Base-by-base conservation (phyloP, 768 basidiomycete species). In the Hirschioporus abietinus region DNA sequence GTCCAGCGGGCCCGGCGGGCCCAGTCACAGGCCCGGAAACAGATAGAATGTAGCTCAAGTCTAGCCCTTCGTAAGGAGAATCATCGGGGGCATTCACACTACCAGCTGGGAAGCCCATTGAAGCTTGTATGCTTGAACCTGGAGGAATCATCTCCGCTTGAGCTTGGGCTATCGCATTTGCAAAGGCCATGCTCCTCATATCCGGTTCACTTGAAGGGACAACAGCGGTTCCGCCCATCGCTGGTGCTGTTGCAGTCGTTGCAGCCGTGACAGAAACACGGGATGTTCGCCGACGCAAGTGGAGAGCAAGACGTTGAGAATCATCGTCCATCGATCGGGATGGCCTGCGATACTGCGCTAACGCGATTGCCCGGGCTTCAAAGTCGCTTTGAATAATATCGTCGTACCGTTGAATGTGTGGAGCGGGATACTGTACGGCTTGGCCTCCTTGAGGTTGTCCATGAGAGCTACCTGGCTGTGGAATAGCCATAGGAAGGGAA, bases 41-140 rank as follows among this genome's bases (percentile, higher is more conserved):
- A 3, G 60, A 61, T 34, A 85, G 67, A 36, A 82, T 80, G 68
- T 82, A 82, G 58, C 78, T 74, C 9, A 80, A 65, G 69, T 88
- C 81, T 69, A 86, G 79, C 1, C 79, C 85, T 7, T 78, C 78
- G 62, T 76, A 75, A 17, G 67, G 66, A 25, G 63, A 25, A 25
- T 63, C 25, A 24, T 61, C 23, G 3, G 24, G 23, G 15, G 60
- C 60, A 25, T 61, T 25, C 1, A 52, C 20, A 20, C 42, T 52
- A 52, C 20, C 20, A 20, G 2, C 42, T 52, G 42, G 15, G 20
- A 52, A 52, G 3, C 12, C 42, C 42, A 52, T 1, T 15, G 42
- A 52, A 2, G 42, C 42, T 15, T 61, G 60, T 24, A 61, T 2
- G 30, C 20, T 23, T 15, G 25, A 61, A 24, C 60, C 30, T 34